Evolutionary conservation across 2,329 filamentous ascomycete genomes (phyloP), one percentile per base, ranked within the genome.

Genomic region (Botryotinia globosa): DNA sequence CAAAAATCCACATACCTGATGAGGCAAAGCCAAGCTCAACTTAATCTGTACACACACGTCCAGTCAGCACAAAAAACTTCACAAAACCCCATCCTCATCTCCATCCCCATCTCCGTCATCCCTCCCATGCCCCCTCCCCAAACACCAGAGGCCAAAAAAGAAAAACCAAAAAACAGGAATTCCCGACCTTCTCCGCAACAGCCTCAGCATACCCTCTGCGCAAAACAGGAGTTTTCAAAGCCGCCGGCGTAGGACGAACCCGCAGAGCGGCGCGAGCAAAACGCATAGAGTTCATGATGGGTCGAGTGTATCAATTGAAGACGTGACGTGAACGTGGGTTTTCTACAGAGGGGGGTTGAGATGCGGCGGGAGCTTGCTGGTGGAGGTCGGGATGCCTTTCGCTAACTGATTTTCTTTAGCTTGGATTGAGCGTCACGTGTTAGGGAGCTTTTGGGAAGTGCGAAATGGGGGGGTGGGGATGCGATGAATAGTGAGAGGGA

Each of bases 11-110:
- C 92, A 85, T 94, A 98, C 96, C 94, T 98, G 93, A 87, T 98
- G 95, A 86, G 96, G 96, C 80, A 99, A 92, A 83, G 93, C 90
- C 87, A 99, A 88, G 88, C 94, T 97, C 87, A 99, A 91, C 91
- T 97, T 97, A 89, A 99, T 97, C 89, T 91, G 79, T 29, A 56
- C 71, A 20, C 39, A 63, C 51, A 73, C 48, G n/a, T n/a, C 1
- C 72, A 76, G 76, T 78, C 74, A 78, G 76, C 76, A 74, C 29
- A n/a, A 34, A 39, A 34, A 54, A 22, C 18, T 22, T 45, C 44
- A 45, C 44, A 22, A 18, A 29, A 20, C 1, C 7, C 12, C 58
- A 62, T 8, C 12, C 1, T 1, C 1, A 16, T 16, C 12, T 42
- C 12, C 39, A 16, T 42, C 3, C 1, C 39, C 37, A 39, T 39